phyloP scores from a whole-genome alignment of 306 rosid species.

The Bauhinia variegata region DNA sequence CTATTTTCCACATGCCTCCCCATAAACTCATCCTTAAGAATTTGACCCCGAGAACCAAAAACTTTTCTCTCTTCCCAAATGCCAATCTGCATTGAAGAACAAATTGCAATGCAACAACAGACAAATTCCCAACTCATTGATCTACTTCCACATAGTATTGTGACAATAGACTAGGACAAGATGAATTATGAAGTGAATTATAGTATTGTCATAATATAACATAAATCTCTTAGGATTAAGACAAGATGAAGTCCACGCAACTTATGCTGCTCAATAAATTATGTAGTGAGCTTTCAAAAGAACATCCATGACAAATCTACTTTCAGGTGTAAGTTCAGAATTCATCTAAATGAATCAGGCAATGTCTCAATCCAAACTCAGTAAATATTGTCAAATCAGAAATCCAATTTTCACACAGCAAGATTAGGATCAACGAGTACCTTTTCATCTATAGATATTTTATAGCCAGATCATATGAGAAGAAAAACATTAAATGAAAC shows the following conservation, averaged over 20 bases:
- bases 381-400: background rate
- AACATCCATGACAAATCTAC: background rate
- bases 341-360: conserved; percentile 2
- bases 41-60: conserved; percentile 95
- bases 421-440: background rate
- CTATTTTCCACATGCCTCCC: conserved; percentile 66
- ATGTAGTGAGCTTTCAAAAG: background rate
- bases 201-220: no score
- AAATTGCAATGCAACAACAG: no score
- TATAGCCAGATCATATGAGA: background rate
- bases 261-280: background rate
- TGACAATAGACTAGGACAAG: conserved; percentile 11
- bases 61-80: conserved; percentile 99
- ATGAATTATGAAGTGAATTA: no score
- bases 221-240: no score
- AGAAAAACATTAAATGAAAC: background rate
- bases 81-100: conserved; percentile 55
- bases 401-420: background rate
- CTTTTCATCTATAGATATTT: background rate
- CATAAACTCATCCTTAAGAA: conserved; percentile 84
- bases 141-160: no score
- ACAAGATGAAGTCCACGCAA: background rate
- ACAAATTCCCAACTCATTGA: no score
- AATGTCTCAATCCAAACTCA: no score
- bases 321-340: background rate